These are phyloP conservation scores for Talaromyces marneffei DNA, from an alignment of 2,329 filamentous ascomycete genomes.

Conservation along the genomic window DNA sequence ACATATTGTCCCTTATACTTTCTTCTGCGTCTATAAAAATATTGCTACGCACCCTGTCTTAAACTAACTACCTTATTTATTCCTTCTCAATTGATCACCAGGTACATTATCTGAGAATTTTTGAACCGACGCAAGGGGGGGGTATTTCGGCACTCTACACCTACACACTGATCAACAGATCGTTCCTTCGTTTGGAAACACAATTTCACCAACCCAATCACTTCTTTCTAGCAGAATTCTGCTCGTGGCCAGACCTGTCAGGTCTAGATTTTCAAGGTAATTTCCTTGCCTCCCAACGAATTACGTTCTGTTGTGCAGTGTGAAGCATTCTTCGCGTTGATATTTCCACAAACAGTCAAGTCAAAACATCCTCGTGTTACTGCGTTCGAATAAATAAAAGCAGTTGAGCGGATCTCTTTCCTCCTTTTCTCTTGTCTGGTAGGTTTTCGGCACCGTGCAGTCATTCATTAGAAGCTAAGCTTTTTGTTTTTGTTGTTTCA, in stretches of 20 bases:
- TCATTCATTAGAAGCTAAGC: background rate
- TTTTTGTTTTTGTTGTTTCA: background rate
- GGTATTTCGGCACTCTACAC: background rate
- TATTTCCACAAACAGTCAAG: conserved; percentile 8
- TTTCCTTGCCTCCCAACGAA: conserved; percentile 3
- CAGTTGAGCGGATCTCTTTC: background rate
- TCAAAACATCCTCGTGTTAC: background rate
- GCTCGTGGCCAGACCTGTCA: background rate
- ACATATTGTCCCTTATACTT: background rate
- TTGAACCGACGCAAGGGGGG: conserved; percentile 6
- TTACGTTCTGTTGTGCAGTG: background rate
- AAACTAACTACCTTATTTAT: background rate
- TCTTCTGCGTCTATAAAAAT: background rate
- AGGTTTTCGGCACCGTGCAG: conserved; percentile 9
- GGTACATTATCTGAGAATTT: background rate
- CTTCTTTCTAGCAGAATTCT: background rate
- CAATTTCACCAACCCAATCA: background rate
- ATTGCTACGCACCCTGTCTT: background rate
- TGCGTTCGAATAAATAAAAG: background rate
- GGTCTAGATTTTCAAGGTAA: background rate
- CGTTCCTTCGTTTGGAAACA: background rate
- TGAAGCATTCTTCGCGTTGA: conserved; percentile 10
- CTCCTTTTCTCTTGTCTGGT: conserved; percentile 1
- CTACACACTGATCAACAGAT: background rate
- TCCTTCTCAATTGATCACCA: background rate